Evolutionary conservation across 2,329 filamentous ascomycete genomes (phyloP).

Genomic region (Beauveria sp.): DNA sequence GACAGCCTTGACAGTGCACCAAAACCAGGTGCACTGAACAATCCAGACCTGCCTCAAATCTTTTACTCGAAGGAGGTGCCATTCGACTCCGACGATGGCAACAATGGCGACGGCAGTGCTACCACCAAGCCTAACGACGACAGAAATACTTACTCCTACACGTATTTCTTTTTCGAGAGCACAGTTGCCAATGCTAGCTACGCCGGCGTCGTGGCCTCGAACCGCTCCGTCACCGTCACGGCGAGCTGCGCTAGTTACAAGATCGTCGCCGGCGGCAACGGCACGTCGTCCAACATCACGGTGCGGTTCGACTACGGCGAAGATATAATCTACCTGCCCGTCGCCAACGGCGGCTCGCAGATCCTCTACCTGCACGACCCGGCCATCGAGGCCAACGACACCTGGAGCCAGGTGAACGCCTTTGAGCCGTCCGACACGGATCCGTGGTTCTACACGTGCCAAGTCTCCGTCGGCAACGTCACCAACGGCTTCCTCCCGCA

Average conservation of each 20-base stretch:
- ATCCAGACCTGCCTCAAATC: constrained; percentile 22
- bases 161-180: constrained; percentile 2
- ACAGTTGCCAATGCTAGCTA: constrained; percentile 9
- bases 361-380: constrained; percentile 30
- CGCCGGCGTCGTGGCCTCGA: constrained; percentile 22
- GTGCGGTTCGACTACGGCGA: constrained; percentile 19
- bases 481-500: constrained; percentile 27
- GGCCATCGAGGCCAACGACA: constrained; percentile 16
- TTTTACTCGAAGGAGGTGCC: constrained; percentile 21
- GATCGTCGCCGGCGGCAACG: constrained; percentile 26
- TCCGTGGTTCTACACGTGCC: constrained; percentile 36
- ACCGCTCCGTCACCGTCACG: constrained; percentile 24
- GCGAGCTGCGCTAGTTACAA: constrained; percentile 24
- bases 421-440: constrained; percentile 29
- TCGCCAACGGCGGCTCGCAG: constrained; percentile 24
- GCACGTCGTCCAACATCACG: constrained; percentile 19
- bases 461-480: constrained; percentile 28
- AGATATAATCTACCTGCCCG: constrained; percentile 16
- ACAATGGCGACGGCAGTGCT: too few relatives aligned
- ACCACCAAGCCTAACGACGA: not conserved
- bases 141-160: constrained; percentile 15
- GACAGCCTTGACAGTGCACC: constrained; percentile 19
- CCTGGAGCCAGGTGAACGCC: constrained; percentile 25
- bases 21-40: constrained; percentile 22
- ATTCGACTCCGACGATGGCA: not conserved